Conservation (phyloP, 2,329 filamentous ascomycete genomes). For the Nemania sp. region DNA sequence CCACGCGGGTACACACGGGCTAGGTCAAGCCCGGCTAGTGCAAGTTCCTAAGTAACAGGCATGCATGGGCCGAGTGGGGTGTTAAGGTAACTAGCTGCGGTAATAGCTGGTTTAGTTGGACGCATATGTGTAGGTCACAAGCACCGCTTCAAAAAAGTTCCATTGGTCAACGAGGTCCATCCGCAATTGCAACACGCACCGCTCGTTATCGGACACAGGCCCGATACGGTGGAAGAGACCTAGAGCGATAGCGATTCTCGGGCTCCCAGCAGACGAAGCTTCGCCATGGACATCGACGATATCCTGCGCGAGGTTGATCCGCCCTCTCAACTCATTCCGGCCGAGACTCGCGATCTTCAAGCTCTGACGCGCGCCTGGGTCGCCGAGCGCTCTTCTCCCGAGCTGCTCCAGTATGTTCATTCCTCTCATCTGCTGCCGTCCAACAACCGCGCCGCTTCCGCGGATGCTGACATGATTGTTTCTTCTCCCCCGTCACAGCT, state of each 20-base stretch:
- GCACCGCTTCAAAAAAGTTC: no score
- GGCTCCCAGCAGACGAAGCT: not conserved
- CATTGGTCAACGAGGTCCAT: no score
- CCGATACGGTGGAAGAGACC: not conserved
- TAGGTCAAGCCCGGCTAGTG: no score
- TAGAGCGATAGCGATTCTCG: not conserved
- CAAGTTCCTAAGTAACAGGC: no score
- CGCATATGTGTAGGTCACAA: no score
- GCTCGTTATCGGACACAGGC: not conserved
- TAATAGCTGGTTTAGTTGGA: no score
- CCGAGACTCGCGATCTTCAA: constrained; percentile 77
- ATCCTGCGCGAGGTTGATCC: constrained; percentile 76
- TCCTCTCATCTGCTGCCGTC: not conserved
- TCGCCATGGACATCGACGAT: constrained; percentile 76
- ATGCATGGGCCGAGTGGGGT: no score
- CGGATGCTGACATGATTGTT: constrained; percentile 15
- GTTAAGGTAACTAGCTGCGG: no score
- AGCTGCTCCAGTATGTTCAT: constrained; percentile 74
- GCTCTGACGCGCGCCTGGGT: constrained; percentile 91
- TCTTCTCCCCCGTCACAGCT: constrained; percentile 47
- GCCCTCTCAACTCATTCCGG: constrained; percentile 56
- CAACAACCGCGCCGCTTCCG: not conserved
- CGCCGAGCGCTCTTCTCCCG: constrained; percentile 85
- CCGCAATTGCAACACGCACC: not conserved
- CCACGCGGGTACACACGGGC: no score